Base-by-base conservation (phyloP, 2,329 filamentous ascomycete genomes). In the Neonectria neomacrospora region DNA sequence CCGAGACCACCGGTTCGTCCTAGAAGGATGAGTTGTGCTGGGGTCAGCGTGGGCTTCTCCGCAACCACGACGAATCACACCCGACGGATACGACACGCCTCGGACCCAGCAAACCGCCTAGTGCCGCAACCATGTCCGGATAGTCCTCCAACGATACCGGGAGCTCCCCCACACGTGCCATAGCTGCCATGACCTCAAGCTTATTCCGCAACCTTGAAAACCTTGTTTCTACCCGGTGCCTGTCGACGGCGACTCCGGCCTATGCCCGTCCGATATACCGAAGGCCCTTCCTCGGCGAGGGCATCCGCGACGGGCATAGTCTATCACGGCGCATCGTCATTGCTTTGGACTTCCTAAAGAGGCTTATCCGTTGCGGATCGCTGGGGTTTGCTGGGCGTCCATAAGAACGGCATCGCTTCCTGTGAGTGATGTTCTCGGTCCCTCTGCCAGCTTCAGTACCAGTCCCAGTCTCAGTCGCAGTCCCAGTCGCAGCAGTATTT, bases 161-260 rank as follows among this genome's bases (percentile, higher is more conserved):
- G 52, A 32, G 61, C 63, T 65, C 53, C 61, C 63, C 66, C 60
- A 64, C 71, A 73, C 69, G 69, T 73, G 71, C 62, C 48, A 55
- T 20, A 61, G 37, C 50, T 50, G 39, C 54, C 39, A 41, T 57
- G 55, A 30, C 34, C 53, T 42, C 48, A 56, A 64, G 57, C 56
- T 61, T 64, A 50, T 60, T 34, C 44, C 16, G 30, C 63, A 58
- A 63, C 37, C 53, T 61, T 58, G 44, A 47, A 39, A 64, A 63
- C 65, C 60, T 59, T 65, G 61, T 56, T 65, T 37, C 34, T 14
- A n/a, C 14, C 34, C 34, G 34, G 34, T 37, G 34, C 34, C 34
- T 37, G 34, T 37, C 67, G 55, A 59, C 68, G 51, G 56, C 56
- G 53, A 57, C 64, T 62, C 53, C 50, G 54, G 42, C 42, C 67